Percentiles rank a stretch among this genome's conserved stretches.
Evolutionary conservation across 768 basidiomycete genomes (phyloP).

Genomic region (Harrya chromipes): DNA sequence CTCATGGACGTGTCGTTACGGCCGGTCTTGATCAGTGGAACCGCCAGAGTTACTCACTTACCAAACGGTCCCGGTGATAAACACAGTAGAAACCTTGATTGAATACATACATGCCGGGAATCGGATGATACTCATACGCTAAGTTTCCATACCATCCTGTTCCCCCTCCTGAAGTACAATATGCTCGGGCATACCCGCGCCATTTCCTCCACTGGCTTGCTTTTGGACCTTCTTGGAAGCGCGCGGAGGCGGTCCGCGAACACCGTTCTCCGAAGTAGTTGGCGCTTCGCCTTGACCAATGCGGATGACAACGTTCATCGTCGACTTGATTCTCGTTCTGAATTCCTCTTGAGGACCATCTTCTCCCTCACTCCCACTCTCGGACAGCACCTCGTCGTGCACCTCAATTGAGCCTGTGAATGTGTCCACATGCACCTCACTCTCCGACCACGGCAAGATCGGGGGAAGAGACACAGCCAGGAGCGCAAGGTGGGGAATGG

Average conservation of each 20-base stretch:
- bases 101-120: not conserved
- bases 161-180: constrained; percentile 43
- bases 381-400: constrained; percentile 66
- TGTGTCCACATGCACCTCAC: constrained; percentile 61
- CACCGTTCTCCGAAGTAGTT: constrained; percentile 12
- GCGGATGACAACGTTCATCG: constrained; percentile 55
- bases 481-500: constrained; percentile 77
- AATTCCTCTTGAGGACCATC: constrained; percentile 53
- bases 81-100: not conserved
- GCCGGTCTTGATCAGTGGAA: not conserved
- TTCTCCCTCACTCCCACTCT: constrained; percentile 49
- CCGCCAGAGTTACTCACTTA: not conserved
- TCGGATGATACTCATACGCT: too few species aligned
- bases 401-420: constrained; percentile 71
- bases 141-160: constrained; percentile 42
- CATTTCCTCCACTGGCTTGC: constrained; percentile 9
- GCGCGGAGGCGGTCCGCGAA: not conserved
- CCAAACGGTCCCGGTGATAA: too few species aligned
- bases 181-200: constrained; percentile 14
- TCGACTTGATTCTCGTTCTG: constrained; percentile 68
- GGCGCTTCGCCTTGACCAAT: constrained; percentile 58
- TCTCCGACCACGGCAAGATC: constrained; percentile 61
- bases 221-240: constrained; percentile 8
- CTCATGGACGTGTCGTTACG: not conserved
- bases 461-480: constrained; percentile 68